A percentile compares a stretch with the other conserved stretches of the same genome.
phyloP scores from a whole-genome alignment of 1,139 yeast genomes.

The Candida dubliniensis region DNA sequence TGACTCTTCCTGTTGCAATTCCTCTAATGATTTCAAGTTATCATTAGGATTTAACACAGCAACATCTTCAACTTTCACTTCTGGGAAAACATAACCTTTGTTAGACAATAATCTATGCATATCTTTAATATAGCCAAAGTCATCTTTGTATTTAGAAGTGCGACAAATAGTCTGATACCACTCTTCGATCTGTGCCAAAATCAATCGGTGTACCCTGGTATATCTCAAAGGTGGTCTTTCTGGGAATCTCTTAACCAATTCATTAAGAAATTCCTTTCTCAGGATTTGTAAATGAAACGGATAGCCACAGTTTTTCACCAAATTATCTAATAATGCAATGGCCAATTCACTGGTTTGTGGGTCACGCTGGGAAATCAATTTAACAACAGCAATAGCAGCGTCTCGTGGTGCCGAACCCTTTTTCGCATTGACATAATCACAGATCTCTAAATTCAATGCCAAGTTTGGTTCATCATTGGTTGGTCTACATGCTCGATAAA shows the following conservation, averaged over 20 bases:
- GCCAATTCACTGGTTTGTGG: conserved; percentile 73
- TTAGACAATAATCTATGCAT: conserved; percentile 89
- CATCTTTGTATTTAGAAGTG: conserved; percentile 87
- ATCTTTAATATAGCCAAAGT: conserved; percentile 86
- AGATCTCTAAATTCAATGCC: conserved; percentile 84
- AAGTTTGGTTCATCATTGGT: conserved; percentile 84
- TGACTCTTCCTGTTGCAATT: conserved; percentile 88
- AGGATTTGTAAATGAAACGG: conserved; percentile 95
- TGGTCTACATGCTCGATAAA: conserved; percentile 87
- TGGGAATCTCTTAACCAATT: conserved; percentile 88
- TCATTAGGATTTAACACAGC: conserved; percentile 95
- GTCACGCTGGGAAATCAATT: conserved; percentile 77
- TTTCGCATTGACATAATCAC: conserved; percentile 89
- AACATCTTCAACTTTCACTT: conserved; percentile 83
- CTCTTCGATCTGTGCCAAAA: conserved; percentile 90
- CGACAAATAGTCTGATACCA: conserved; percentile 97
- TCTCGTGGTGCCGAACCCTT: conserved; percentile 91
- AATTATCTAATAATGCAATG: conserved; percentile 66
- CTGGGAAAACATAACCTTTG: conserved; percentile 92
- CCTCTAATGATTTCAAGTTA: conserved; percentile 83
- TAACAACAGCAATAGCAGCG: conserved; percentile 89
- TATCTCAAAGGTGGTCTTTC: conserved; percentile 91
- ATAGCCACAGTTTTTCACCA: conserved; percentile 97
- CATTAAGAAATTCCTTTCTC: conserved; percentile 90
- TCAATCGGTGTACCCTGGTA: conserved; percentile 77